Percentiles rank a stretch among this genome's conserved stretches.
Conservation (phyloP, 192 early-diverging fungal species). For the Geranomyces michiganensis region DNA sequence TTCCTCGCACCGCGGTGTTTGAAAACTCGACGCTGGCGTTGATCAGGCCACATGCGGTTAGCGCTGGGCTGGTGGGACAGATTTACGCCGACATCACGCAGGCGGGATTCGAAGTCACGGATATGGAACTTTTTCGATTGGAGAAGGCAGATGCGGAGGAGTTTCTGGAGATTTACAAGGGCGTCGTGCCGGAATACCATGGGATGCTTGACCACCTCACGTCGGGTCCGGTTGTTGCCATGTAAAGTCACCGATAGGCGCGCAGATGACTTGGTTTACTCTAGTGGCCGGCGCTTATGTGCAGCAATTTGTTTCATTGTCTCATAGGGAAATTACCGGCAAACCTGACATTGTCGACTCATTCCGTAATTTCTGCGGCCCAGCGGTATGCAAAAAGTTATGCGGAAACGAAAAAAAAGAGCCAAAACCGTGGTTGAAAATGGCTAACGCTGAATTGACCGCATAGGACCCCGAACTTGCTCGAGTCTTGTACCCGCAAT, state of each 20-base stretch:
- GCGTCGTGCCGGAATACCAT: constrained; percentile 61
- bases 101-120: constrained; percentile 48
- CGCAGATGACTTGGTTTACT: background rate
- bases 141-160: constrained; percentile 59
- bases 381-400: constrained; percentile 15
- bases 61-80: constrained; percentile 46
- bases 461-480: constrained; percentile 52
- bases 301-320: too few relatives aligned
- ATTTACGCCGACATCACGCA: constrained; percentile 44
- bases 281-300: too few relatives aligned
- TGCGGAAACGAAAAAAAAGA: background rate
- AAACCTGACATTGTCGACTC: constrained; percentile 40
- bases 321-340: constrained; percentile 29
- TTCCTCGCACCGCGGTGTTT: constrained; percentile 45
- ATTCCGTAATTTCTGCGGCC: constrained; percentile 58
- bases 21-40: constrained; percentile 52
- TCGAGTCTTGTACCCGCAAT: constrained; percentile 46
- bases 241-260: constrained; percentile 41
- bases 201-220: constrained; percentile 57
- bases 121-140: constrained; percentile 53
- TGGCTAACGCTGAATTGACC: background rate
- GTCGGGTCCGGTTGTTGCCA: constrained; percentile 55
- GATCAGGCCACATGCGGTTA: constrained; percentile 60
- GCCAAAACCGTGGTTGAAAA: too few relatives aligned
- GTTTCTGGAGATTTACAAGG: constrained; percentile 66